Conservation (phyloP, 345 rosid species). For the Euphorbia peplus region DNA sequence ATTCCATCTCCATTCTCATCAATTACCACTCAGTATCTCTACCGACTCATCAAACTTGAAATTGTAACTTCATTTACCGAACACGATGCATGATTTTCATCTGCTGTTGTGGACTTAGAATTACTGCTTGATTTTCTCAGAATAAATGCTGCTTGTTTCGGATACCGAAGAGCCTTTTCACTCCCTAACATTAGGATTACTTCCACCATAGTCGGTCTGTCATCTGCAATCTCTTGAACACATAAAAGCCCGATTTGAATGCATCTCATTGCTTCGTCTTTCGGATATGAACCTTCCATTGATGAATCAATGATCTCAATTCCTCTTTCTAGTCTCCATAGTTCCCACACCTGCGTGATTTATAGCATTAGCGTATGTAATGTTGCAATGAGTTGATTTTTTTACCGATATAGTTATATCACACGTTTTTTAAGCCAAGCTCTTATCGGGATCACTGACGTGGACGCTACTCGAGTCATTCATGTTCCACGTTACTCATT, state of each 20-base stretch:
- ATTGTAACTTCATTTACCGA: not conserved
- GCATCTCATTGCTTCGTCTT: conserved; percentile 6
- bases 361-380: not conserved
- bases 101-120: not conserved
- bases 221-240: not conserved
- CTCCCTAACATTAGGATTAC: conserved; percentile 10
- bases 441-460: no score
- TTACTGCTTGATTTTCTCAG: no score
- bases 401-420: no score
- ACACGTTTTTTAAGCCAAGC: no score
- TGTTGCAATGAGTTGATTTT: no score
- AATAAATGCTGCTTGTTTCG: conserved; percentile 8
- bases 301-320: conserved; percentile 13
- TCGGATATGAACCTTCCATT: not conserved
- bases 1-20: no score
- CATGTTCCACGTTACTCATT: no score
- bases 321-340: conserved; percentile 11
- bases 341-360: conserved; percentile 17
- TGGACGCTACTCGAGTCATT: no score
- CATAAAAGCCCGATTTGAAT: conserved; percentile 19
- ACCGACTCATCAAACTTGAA: not conserved
- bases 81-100: not conserved
- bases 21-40: conserved; percentile 16
- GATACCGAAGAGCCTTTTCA: not conserved
- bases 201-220: conserved; percentile 13